These are phyloP conservation scores for Malus hybrid DNA, from an alignment of 331 rosid genomes.

Conservation along the genomic window DNA sequence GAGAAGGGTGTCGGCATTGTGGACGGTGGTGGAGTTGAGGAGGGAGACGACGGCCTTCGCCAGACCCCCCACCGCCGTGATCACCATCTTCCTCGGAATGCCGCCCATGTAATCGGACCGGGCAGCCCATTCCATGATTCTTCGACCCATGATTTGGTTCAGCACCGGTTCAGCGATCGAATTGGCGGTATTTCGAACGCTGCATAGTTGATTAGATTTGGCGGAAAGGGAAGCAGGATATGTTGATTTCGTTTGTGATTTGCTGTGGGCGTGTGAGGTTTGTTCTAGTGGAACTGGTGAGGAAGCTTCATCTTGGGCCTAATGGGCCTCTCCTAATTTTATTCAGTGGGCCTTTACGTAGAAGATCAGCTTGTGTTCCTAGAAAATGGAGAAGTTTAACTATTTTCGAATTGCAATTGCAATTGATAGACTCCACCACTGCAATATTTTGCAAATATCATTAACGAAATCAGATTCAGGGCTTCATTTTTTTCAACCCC, in stretches of 20 bases:
- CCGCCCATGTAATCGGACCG: slow-evolving; percentile 47
- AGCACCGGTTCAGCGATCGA: neutral
- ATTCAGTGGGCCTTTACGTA: neutral
- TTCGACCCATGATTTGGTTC: slow-evolving; percentile 33
- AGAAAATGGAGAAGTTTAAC: too few relatives aligned
- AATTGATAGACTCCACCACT: too few relatives aligned
- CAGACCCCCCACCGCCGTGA: slow-evolving; percentile 53
- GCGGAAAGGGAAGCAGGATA: neutral
- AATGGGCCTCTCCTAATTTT: neutral
- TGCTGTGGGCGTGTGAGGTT: neutral
- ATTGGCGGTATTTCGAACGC: neutral
- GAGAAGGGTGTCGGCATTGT: slow-evolving; percentile 67
- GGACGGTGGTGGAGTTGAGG: slow-evolving; percentile 60
- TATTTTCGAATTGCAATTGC: too few relatives aligned
- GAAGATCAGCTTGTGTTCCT: too few relatives aligned
- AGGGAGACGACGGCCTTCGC: slow-evolving; percentile 53
- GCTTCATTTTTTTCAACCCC: neutral
- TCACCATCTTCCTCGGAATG: slow-evolving; percentile 52
- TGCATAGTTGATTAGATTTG: neutral
- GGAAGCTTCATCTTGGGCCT: neutral
- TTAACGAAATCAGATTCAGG: neutral
- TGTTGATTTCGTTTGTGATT: neutral
- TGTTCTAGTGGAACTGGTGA: neutral
- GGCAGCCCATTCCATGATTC: slow-evolving; percentile 79
- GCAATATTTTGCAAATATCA: neutral